Evolutionary conservation across 2,329 filamentous ascomycete genomes (phyloP).

Genomic region (Sporothrix variecibatus): DNA sequence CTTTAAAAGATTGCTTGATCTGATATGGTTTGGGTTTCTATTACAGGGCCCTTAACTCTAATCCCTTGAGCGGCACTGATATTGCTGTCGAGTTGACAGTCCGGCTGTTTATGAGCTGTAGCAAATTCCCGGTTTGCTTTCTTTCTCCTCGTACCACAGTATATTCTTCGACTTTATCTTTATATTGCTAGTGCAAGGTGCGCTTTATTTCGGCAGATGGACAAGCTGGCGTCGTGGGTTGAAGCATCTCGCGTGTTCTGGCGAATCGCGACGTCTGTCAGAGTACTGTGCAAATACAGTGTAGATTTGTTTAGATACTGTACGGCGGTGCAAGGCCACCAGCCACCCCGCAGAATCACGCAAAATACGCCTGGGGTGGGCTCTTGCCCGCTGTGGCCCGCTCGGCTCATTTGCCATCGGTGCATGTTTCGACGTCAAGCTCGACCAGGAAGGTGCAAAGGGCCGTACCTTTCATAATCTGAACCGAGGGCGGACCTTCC

Average conservation of each 20-base stretch:
- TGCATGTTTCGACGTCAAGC: constrained; percentile 25
- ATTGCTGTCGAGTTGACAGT: neutral
- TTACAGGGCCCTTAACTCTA: neutral
- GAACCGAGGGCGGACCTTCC: constrained; percentile 10
- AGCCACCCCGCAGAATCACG: constrained; percentile 23
- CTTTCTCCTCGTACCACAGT: neutral
- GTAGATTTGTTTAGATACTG: neutral
- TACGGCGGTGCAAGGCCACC: constrained; percentile 9
- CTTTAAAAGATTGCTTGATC: no score
- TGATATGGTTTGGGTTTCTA: neutral
- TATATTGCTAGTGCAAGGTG: neutral
- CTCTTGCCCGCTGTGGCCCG: neutral
- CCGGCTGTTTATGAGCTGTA: neutral
- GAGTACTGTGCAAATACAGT: neutral
- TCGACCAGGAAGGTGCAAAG: constrained; percentile 25
- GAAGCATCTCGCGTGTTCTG: neutral
- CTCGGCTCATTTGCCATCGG: constrained; percentile 24
- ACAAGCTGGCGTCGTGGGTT: no score
- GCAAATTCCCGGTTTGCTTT: neutral
- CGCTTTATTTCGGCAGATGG: neutral
- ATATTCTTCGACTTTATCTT: neutral
- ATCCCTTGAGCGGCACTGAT: neutral
- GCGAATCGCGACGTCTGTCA: neutral
- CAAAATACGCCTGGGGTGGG: neutral
- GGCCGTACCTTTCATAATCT: neutral